These are phyloP conservation scores for Barnettozyma botsteinii DNA, from an alignment of 805 yeast species.

Conservation along the genomic window DNA sequence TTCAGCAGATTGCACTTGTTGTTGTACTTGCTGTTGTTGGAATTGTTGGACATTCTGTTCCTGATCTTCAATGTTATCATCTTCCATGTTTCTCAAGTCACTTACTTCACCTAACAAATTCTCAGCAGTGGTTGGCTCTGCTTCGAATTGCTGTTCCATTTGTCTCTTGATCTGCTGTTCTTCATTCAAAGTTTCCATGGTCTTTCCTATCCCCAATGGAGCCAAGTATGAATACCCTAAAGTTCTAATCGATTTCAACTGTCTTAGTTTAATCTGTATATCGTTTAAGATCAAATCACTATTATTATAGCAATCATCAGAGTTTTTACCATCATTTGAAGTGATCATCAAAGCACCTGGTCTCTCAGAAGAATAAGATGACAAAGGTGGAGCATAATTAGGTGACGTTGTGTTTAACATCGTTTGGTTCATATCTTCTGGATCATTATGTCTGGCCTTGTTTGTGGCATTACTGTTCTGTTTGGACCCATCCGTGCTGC, in stretches of 20 bases:
- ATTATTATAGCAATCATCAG: neutral
- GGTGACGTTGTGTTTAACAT: constrained; percentile 12
- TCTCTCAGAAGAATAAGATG: constrained; percentile 47
- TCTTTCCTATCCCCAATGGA: constrained; percentile 57
- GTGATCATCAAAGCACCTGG: constrained; percentile 27
- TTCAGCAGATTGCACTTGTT: constrained; percentile 4
- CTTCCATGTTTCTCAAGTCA: constrained; percentile 8
- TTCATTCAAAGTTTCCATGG: constrained; percentile 37
- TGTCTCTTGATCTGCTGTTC: constrained; percentile 25
- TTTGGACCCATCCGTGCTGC: neutral
- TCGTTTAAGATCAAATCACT: constrained; percentile 8
- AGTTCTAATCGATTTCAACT: constrained; percentile 31
- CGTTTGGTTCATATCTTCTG: constrained; percentile 1
- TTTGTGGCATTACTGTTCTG: neutral
- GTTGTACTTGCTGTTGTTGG: constrained; percentile 1
- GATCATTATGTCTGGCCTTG: neutral
- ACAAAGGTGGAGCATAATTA: constrained; percentile 45
- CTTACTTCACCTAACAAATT: constrained; percentile 26
- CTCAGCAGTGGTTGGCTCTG: constrained; percentile 24
- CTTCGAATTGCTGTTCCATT: constrained; percentile 23
- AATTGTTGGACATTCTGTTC: constrained; percentile 4
- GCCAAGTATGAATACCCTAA: constrained; percentile 44
- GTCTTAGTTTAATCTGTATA: constrained; percentile 13
- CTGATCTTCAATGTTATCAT: neutral
- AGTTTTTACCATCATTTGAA: no score